These are phyloP conservation scores for Oryza nivara DNA, from an alignment of 176 grass and related monocot species.

Conservation along the genomic window DNA sequence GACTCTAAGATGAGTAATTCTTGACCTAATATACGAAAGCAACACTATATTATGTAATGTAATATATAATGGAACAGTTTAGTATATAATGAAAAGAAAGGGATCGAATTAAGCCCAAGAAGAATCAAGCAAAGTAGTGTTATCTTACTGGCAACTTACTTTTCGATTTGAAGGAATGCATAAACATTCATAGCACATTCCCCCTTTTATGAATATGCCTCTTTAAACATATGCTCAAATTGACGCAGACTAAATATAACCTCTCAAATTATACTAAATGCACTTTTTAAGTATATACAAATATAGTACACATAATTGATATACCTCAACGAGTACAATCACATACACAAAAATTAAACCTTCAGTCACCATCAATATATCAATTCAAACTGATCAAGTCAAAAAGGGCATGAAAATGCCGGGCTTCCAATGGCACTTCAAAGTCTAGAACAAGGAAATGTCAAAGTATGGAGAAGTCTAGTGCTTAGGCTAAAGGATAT, in stretches of 20 bases:
- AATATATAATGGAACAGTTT: neutral
- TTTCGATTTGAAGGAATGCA: neutral
- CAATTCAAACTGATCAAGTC: neutral
- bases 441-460: neutral
- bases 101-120: neutral
- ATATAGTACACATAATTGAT: no score
- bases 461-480: neutral
- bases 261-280: no score
- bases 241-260: no score
- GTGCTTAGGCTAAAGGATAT: neutral
- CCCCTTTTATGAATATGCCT: no score
- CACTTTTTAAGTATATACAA: no score
- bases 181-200: neutral
- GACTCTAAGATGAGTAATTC: no score
- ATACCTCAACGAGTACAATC: no score
- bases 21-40: no score
- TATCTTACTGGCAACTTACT: neutral
- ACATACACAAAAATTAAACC: neutral
- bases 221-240: no score
- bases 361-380: neutral
- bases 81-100: neutral
- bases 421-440: neutral
- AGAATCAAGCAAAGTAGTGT: neutral
- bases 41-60: no score
- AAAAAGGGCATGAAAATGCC: neutral